A percentile compares a stretch with the other conserved stretches of the same genome.
Conservation (phyloP, 2,329 filamentous ascomycete genomes). For the Fusarium graminum region DNA sequence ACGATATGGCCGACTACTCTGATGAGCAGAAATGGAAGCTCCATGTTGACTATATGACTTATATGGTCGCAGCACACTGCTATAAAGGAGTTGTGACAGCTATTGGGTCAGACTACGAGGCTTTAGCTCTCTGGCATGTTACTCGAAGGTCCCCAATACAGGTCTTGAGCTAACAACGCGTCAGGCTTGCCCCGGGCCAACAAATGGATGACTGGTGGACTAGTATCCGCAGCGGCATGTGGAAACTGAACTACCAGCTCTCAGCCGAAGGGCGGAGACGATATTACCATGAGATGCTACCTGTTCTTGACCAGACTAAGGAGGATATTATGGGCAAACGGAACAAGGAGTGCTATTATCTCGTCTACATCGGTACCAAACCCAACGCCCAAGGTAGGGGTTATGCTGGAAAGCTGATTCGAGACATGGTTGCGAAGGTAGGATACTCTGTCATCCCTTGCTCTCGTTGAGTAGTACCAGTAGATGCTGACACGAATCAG, state of each 20-base stretch:
- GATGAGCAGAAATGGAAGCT: constrained; percentile 80
- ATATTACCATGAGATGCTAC: constrained; percentile 83
- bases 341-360: constrained; percentile 79
- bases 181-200: constrained; percentile 80
- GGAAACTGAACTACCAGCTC: constrained; percentile 81
- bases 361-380: constrained; percentile 85
- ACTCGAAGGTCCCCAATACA: neutral
- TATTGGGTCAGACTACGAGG: constrained; percentile 81
- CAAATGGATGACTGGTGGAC: constrained; percentile 81
- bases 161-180: constrained; percentile 13
- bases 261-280: constrained; percentile 77
- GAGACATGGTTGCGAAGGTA: constrained; percentile 75
- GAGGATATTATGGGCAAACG: constrained; percentile 74
- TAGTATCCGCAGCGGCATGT: constrained; percentile 79
- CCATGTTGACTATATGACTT: constrained; percentile 82
- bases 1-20: constrained; percentile 72
- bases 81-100: constrained; percentile 80
- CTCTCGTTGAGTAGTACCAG: neutral
- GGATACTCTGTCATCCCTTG: constrained; percentile 40
- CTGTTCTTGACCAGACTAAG: constrained; percentile 80
- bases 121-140: constrained; percentile 81
- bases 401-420: constrained; percentile 77
- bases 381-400: constrained; percentile 77
- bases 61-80: constrained; percentile 80
- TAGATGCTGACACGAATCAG: constrained; percentile 52